phyloP scores from a whole-genome alignment of 2,329 filamentous ascomycete species.

The Penicillium sp. region DNA sequence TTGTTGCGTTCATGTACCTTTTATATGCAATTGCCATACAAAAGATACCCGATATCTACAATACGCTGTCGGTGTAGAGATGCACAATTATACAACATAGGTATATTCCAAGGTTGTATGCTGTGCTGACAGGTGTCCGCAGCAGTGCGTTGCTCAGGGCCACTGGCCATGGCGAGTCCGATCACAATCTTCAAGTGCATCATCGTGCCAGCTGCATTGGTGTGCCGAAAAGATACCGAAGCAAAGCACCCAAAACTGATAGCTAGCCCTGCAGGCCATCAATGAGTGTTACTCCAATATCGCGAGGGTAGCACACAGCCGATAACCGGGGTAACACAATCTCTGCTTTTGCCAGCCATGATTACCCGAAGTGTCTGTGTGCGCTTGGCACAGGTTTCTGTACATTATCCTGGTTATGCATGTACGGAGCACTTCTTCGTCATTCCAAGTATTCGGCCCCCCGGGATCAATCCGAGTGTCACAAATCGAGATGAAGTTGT shows the following conservation, averaged over 20 bases:
- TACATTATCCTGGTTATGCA: background rate
- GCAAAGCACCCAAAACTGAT: background rate
- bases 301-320: background rate
- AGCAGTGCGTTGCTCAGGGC: background rate
- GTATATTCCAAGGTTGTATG: background rate
- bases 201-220: background rate
- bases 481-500: background rate
- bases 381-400: background rate
- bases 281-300: background rate
- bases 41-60: background rate
- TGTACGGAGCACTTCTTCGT: background rate
- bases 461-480: background rate
- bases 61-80: background rate
- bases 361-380: background rate
- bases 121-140: background rate
- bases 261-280: background rate
- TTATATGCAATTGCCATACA: background rate
- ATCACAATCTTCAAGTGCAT: background rate
- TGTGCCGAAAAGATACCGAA: background rate
- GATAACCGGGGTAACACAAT: conserved; percentile 1
- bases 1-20: background rate
- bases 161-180: background rate
- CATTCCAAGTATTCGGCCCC: background rate
- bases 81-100: no score
- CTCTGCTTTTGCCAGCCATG: background rate